Evolutionary conservation across 179 eudicot species (phyloP), one percentile per base, ranked within the genome.

Genomic region (Patellifolia procumbens): DNA sequence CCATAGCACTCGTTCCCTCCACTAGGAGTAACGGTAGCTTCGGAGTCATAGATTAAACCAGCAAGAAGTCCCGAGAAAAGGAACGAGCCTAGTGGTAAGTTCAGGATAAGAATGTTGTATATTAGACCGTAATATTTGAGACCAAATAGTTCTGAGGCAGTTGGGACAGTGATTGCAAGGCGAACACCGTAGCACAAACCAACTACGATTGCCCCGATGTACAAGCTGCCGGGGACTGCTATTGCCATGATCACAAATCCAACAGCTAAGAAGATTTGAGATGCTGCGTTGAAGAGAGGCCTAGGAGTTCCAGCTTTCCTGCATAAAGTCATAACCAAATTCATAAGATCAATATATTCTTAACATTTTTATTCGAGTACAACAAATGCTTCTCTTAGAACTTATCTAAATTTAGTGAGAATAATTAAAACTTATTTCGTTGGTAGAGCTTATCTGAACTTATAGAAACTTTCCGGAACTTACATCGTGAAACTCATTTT

Each of bases 161-260:
- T 89, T 0, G 99, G 98, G 29, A 96, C 97, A 0, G 92, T 87
- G 74, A 96, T 78, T 0, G 99, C 97, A 1, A 96, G 83, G 5
- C 98, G 94, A 58, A 93, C 92, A 0, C 99, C 99, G 32, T 93
- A 93, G 89, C 98, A 93, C 20, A 93, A 74, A 0, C 99, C 99
- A 28, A 96, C 96, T 10, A 91, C 77, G 29, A 85, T 81, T 17
- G 98, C 91, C 24, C 97, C 99, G 0, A 91, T 79, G 81, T 91
- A 91, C 24, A 96, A 86, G 19, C 97, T 89, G 0, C 99, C 97
- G 0, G 99, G 94, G 75, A 89, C 1, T 3, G 88, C 97, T 72
- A 89, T 76, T 42, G 98, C 97, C 93, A 96, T 86, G 9, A 84
- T 24, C 8, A 89, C 78, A 70, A 87, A 96, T 26, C 99, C 98